Conservation (phyloP, 2,329 filamentous ascomycete genomes). For the Gaeumannomyces tritici region DNA sequence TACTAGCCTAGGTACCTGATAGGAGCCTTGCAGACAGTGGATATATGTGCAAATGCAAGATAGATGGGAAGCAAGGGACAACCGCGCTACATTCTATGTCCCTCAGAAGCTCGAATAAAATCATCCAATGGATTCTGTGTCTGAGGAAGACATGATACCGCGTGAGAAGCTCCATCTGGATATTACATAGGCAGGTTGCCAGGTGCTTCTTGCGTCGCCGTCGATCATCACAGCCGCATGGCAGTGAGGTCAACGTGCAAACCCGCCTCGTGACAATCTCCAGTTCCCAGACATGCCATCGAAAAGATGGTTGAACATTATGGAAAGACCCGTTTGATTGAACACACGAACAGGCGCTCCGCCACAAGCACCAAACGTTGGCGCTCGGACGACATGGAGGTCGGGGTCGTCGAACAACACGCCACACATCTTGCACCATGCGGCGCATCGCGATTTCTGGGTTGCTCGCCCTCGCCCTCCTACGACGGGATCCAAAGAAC, state of each 20-base stretch:
- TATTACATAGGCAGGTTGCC: too few species aligned
- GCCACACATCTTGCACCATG: background rate
- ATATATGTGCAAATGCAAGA: background rate
- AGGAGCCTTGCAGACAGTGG: too few species aligned
- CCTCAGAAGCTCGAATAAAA: background rate
- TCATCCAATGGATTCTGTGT: background rate
- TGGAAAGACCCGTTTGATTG: background rate
- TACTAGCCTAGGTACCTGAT: background rate
- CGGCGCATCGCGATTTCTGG: too few species aligned
- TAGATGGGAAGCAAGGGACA: background rate
- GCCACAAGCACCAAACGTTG: background rate
- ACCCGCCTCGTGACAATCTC: background rate
- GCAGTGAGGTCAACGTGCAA: background rate
- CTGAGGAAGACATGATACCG: background rate
- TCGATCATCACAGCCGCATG: background rate
- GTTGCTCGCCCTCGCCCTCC: background rate
- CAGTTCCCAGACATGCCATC: background rate
- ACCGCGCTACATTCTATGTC: background rate
- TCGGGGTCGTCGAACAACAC: background rate
- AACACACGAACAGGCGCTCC: background rate
- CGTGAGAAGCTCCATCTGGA: too few species aligned
- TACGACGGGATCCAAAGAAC: background rate
- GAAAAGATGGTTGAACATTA: background rate
- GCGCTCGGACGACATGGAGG: too few species aligned
- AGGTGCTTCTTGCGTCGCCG: background rate